phyloP scores from a whole-genome alignment of 192 early-diverging fungal species.

The Backusella morwellensis region DNA sequence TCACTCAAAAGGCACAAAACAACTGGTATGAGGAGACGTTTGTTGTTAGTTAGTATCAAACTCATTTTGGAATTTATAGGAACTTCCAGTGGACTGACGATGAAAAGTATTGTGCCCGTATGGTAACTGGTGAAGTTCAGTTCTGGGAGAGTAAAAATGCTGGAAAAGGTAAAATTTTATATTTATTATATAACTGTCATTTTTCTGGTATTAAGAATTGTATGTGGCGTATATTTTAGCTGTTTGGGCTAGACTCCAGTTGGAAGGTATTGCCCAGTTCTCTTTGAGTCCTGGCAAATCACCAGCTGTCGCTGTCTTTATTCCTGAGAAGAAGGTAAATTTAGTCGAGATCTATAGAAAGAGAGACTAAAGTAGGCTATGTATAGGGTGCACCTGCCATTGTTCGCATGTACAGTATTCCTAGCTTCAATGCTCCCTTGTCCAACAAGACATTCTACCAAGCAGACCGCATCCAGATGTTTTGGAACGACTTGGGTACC shows the following conservation, averaged over 20 bases:
- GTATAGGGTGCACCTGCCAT: slow-evolving; percentile 71
- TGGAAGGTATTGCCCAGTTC: slow-evolving; percentile 81
- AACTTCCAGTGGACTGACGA: slow-evolving; percentile 94
- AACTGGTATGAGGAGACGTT: slow-evolving; percentile 47
- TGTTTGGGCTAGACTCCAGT: slow-evolving; percentile 54
- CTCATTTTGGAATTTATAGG: slow-evolving; percentile 38
- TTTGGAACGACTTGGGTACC: slow-evolving; percentile 91
- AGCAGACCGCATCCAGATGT: slow-evolving; percentile 89
- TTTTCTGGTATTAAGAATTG: too few relatives aligned
- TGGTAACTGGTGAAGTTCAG: slow-evolving; percentile 85
- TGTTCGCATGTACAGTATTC: slow-evolving; percentile 84
- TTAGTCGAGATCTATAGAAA: neutral
- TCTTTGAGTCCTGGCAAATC: slow-evolving; percentile 86
- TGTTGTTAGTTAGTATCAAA: neutral
- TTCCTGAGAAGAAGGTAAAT: slow-evolving; percentile 72
- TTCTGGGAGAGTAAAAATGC: slow-evolving; percentile 75
- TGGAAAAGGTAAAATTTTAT: slow-evolving; percentile 40
- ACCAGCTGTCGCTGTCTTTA: slow-evolving; percentile 85
- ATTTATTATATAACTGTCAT: neutral
- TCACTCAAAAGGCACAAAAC: slow-evolving; percentile 80
- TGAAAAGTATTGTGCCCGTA: slow-evolving; percentile 83
- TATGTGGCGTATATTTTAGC: neutral
- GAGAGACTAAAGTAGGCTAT: neutral
- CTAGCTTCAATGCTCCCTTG: slow-evolving; percentile 66
- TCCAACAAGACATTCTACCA: slow-evolving; percentile 94